Evolutionary conservation across 2,329 filamentous ascomycete species (phyloP), one percentile per base, ranked within the genome.

Genomic region (Cucurbitaria berberidis): DNA sequence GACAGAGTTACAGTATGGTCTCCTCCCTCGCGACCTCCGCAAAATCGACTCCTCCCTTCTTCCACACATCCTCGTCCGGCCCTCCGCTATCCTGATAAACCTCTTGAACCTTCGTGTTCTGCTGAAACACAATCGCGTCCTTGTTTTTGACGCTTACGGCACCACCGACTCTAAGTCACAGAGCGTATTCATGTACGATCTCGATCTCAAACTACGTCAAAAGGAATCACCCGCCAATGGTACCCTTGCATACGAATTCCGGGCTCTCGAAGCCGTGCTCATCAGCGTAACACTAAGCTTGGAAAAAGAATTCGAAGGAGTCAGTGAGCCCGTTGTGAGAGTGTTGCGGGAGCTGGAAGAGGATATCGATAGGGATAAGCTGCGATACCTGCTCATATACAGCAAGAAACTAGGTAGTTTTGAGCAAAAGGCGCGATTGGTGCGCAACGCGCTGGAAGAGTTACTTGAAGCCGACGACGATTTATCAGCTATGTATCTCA

Each of bases 1-100:
- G 38, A 70, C 43, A 26, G 10, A 18, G 19, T 26, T 53, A 62
- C 61, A 93, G 90, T 97, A 96, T 73, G 93, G 93, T 36, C 84
- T 98, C 22, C 84, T 97, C 43, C 93, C 95, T 50, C 93, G 95
- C 57, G 95, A 99, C 80, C 81, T 99, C 51, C 90, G 95, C 67
- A 99, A 99, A 78, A 97, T 99, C 69, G 95, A 99, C 74, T 97
- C 93, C 13, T 96, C 91, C 53, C 90, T 96, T 55, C 85, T 99
- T 19, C 95, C 95, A 8, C 93, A 97, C 70, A 98, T 99, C 51
- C 87, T 98, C 60, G 88, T 99, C 60, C 91, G 95, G 29, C 92
- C 91, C 6, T 93, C 90, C 7, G 91, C 93, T 4, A 98, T 99
- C 59, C 83, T 99, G 1, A 89, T 99, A 64, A 99, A 98, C 70